Conservation (phyloP, 2,329 filamentous ascomycete genomes). For the Ophiostoma sp. region DNA sequence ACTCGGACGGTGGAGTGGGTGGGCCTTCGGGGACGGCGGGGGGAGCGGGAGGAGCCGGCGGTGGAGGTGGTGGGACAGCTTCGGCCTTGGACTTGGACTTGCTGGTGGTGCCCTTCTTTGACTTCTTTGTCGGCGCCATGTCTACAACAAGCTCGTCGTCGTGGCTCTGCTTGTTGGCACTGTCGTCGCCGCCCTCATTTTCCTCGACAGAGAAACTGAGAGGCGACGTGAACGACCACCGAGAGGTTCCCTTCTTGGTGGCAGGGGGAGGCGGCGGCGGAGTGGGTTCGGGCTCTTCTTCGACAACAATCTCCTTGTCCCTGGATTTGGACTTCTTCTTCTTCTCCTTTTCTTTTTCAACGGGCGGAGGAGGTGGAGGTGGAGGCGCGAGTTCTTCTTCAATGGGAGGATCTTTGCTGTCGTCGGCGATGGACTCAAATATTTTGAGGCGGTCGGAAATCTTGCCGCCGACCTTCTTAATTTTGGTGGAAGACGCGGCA, state of each 20-base stretch:
- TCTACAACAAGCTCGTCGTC: conserved; percentile 54
- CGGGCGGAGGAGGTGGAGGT: conserved; percentile 44
- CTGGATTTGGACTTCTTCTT: conserved; percentile 29
- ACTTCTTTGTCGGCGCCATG: conserved; percentile 48
- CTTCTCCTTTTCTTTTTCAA: conserved; percentile 41
- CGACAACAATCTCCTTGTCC: conserved; percentile 31
- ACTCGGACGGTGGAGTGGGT: conserved; percentile 54
- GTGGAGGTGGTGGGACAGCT: conserved; percentile 39
- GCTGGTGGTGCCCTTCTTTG: conserved; percentile 41
- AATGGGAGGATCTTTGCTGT: conserved; percentile 32
- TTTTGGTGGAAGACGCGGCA: conserved; percentile 13
- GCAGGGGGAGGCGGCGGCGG: conserved; percentile 19
- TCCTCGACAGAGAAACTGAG: conserved; percentile 30
- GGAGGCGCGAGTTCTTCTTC: conserved; percentile 24
- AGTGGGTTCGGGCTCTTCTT: conserved; percentile 21
- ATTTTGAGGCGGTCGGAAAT: conserved; percentile 59
- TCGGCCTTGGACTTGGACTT: conserved; percentile 40
- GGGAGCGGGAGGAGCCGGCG: conserved; percentile 43
- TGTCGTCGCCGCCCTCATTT: conserved; percentile 27
- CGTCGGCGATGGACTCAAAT: conserved; percentile 51
- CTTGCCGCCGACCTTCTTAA: conserved; percentile 54
- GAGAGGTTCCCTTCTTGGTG: conserved; percentile 26
- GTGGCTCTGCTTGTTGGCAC: conserved; percentile 27
- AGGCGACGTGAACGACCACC: conserved; percentile 29
- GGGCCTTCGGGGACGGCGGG: conserved; percentile 51